Conservation (phyloP, 2,329 filamentous ascomycete species). For the Metarhizium robertsii region DNA sequence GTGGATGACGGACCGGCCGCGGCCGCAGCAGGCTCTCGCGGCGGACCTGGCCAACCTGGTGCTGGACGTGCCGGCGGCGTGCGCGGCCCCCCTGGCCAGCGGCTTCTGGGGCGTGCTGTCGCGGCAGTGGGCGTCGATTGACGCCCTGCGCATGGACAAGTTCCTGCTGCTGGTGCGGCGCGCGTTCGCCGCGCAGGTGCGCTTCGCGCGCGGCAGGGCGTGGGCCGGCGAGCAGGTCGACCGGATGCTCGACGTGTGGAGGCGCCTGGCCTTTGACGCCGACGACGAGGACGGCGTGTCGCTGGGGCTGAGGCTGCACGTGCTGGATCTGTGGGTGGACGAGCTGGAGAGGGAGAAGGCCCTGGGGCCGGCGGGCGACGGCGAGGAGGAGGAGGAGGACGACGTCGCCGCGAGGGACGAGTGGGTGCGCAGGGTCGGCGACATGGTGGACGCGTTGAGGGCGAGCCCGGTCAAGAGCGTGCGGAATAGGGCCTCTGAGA, state of each 20-base stretch:
- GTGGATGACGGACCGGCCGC: conserved; percentile 86
- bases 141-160: conserved; percentile 80
- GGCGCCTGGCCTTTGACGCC: conserved; percentile 23
- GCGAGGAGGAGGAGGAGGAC: conserved; percentile 11
- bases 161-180: conserved; percentile 77
- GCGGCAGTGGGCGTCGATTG: conserved; percentile 63
- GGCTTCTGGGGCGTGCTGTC: conserved; percentile 66
- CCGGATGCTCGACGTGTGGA: conserved; percentile 18
- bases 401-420: conserved; percentile 22
- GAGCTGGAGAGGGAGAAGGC: conserved; percentile 67
- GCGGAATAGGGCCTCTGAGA: conserved; percentile 58
- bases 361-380: conserved; percentile 20
- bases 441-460: conserved; percentile 46
- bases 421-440: conserved; percentile 44
- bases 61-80: conserved; percentile 42
- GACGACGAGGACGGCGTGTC: conserved; percentile 49
- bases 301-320: conserved; percentile 77
- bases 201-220: conserved; percentile 27
- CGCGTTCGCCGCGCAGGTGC: conserved; percentile 64
- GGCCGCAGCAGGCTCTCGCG: conserved; percentile 79
- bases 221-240: conserved; percentile 21
- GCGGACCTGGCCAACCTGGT: conserved; percentile 62
- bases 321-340: conserved; percentile 85
- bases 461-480: conserved; percentile 61
- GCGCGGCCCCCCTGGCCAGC: conserved; percentile 40